Base-by-base conservation (phyloP, 768 basidiomycete species). In the Cystofilobasidium capitatum region DNA sequence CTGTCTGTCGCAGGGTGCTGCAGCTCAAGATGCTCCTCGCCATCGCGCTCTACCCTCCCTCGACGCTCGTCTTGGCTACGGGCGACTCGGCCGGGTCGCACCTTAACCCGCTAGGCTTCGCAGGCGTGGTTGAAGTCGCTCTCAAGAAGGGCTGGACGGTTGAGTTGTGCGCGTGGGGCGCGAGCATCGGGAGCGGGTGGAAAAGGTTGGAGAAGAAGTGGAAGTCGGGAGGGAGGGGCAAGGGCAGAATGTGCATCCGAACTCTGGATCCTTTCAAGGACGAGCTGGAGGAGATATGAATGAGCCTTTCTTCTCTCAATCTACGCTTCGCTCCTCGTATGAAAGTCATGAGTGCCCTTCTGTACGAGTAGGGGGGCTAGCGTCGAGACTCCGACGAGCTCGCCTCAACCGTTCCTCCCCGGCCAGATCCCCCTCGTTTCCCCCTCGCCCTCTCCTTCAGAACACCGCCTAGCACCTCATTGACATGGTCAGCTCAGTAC, bases 1-100 rank as follows among this genome's bases (percentile, higher is more conserved):
- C 37, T 45, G 5, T 24, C 35, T 24, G 24, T 29, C 58, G 2
- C 40, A 66, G 65, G 45, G 81, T 96, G 31, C 78, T 98, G 59
- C 92, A 96, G 77, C 81, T 97, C 66, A 96, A 98, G 75, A 81
- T 97, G 36, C 86, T 92, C 71, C 91, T 93, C 75, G 86, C 87
- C 14, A 80, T 97, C 61, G 85, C 87, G 13, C 84, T 83, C 51
- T 81, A 83, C 9, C 87, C 89, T 70, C 79, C 80, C 35, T 64
- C 75, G 6, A 91, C 89, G 24, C 88, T 96, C 72, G 87, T 96
- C 54, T 83, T 97, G 49, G 93, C 90, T 0, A 96, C 93, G 0
- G 93, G 93, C 6, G 93, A 98, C 76, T 91, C 91, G 29, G 89
- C 90, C 73, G 86, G 88, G 13, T 88, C 89, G 7, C 88, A 94